Conservation (phyloP, 192 early-diverging fungal species). For the Podila verticillata region DNA sequence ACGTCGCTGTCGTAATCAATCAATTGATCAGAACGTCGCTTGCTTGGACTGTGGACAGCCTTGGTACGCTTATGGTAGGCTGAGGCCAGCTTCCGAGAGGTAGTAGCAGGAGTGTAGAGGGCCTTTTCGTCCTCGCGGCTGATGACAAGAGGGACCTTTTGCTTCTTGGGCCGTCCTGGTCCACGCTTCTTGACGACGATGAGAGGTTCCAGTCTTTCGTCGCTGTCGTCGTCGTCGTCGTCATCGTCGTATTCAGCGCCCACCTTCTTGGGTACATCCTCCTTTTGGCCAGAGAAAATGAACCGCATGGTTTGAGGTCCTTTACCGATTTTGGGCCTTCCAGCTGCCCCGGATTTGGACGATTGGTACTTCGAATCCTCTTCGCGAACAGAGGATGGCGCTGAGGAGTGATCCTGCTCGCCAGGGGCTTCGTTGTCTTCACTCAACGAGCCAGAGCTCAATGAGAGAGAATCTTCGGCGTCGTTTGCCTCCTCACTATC, state of each 20-base stretch:
- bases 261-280: too few relatives aligned
- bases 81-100: conserved; percentile 2
- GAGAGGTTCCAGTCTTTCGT: background rate
- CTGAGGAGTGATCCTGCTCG: background rate
- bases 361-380: too few relatives aligned
- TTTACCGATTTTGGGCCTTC: too few relatives aligned
- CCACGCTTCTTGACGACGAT: conserved; percentile 19
- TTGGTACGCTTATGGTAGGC: background rate
- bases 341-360: too few relatives aligned
- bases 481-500: conserved; percentile 4
- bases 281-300: too few relatives aligned
- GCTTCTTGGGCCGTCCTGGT: conserved; percentile 36
- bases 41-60: background rate
- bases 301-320: too few relatives aligned
- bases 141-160: conserved; percentile 33
- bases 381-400: too few relatives aligned
- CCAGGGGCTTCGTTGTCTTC: conserved; percentile 13
- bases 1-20: conserved; percentile 36
- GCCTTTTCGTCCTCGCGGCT: conserved; percentile 41
- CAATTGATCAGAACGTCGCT: conserved; percentile 11
- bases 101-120: conserved; percentile 36
- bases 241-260: too few relatives aligned
- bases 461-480: conserved; percentile 7
- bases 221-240: too few relatives aligned
- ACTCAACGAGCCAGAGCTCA: conserved; percentile 18